Percentiles rank a stretch among this genome's conserved stretches.
These are phyloP conservation scores for Nakazawaea ishiwadae DNA, from an alignment of 805 yeast genomes.

Conservation along the genomic window DNA sequence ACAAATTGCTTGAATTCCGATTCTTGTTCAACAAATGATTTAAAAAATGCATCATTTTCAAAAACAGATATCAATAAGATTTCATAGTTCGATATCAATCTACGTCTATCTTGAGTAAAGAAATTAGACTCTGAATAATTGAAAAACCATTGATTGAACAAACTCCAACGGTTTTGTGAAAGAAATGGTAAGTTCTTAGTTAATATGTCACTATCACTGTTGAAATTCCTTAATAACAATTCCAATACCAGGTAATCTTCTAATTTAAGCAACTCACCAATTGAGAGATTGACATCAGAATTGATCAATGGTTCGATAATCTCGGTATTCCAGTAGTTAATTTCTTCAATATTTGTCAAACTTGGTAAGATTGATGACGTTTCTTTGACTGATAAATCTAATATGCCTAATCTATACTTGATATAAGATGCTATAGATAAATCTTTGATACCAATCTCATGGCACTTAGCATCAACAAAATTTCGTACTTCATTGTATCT, in stretches of 20 bases:
- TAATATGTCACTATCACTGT: background rate
- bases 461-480: conserved; percentile 4
- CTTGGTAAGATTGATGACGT: background rate
- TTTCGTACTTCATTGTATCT: background rate
- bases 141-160: conserved; percentile 10
- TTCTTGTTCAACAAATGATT: background rate
- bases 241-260: background rate
- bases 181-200: background rate
- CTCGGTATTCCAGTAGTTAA: background rate
- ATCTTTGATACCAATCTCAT: background rate
- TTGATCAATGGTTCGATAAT: conserved; percentile 5
- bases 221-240: background rate
- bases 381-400: conserved; percentile 2
- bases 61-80: conserved; percentile 2
- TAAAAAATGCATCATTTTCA: conserved; percentile 8
- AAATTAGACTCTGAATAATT: background rate
- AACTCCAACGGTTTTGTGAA: background rate
- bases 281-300: background rate
- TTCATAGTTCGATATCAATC: conserved; percentile 1
- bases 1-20: conserved; percentile 1
- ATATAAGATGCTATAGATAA: background rate
- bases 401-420: background rate
- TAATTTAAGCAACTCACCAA: background rate
- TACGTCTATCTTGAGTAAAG: background rate
- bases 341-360: background rate